Evolutionary conservation across 129 eudicot species (phyloP).

Genomic region (Centrapalus pauciflorus): DNA sequence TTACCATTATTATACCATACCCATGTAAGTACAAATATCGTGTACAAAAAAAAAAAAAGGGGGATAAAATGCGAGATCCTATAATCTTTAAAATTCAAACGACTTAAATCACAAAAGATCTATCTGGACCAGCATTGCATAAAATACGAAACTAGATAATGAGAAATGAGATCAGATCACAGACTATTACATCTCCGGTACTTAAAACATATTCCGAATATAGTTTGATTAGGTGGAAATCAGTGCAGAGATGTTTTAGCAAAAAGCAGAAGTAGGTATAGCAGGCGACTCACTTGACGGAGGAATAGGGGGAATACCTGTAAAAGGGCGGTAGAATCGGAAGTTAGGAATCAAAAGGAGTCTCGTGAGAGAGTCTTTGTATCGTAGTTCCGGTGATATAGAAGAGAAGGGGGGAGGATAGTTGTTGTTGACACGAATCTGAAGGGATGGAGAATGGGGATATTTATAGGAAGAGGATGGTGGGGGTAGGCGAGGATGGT

Average conservation of each 20-base stretch:
- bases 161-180: slow-evolving; percentile 1
- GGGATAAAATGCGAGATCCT: not conserved
- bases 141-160: not conserved
- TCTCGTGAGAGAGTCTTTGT: not conserved
- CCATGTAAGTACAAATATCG: not conserved
- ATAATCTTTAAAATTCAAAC: not conserved
- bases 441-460: not conserved
- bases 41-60: not conserved
- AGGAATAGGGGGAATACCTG: slow-evolving; percentile 29
- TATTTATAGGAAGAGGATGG: slow-evolving; percentile 16
- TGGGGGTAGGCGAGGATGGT: slow-evolving; percentile 2
- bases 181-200: not conserved
- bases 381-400: not conserved
- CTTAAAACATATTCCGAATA: not conserved
- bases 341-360: not conserved
- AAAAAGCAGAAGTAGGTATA: not conserved
- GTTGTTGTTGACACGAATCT: slow-evolving; percentile 27
- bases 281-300: not conserved
- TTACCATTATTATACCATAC: not conserved
- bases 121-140: slow-evolving; percentile 5
- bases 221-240: not conserved
- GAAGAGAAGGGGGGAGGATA: slow-evolving; percentile 6
- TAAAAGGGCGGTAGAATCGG: not conserved
- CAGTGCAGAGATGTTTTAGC: not conserved
- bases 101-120: not conserved